Evolutionary conservation across 2,329 filamentous ascomycete genomes (phyloP).

Genomic region (Aspergillus awamori): DNA sequence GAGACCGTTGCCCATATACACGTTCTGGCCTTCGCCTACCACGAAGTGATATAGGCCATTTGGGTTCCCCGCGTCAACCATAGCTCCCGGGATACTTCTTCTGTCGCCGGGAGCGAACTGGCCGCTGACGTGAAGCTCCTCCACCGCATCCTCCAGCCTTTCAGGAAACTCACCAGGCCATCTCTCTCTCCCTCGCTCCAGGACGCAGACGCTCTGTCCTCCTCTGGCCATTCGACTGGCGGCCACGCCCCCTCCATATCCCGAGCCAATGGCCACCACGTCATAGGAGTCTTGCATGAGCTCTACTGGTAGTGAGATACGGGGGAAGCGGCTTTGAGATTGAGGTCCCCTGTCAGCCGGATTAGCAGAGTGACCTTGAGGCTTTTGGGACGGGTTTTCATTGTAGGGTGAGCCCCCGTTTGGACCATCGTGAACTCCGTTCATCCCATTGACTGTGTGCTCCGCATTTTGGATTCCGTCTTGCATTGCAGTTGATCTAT

Average conservation of each 20-base stretch:
- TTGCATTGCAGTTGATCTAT: background rate
- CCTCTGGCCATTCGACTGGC: slow-evolving; percentile 66
- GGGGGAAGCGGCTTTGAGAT: slow-evolving; percentile 1
- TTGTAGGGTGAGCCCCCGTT: background rate
- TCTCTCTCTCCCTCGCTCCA: slow-evolving; percentile 66
- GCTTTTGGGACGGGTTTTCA: background rate
- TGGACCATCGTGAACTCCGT: background rate
- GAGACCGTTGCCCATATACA: slow-evolving; percentile 9
- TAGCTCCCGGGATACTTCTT: background rate
- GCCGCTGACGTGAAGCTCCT: slow-evolving; percentile 15
- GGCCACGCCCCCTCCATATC: slow-evolving; percentile 69
- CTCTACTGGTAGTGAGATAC: background rate
- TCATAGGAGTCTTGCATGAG: slow-evolving; percentile 53
- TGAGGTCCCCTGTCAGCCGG: background rate
- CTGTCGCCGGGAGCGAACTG: slow-evolving; percentile 5
- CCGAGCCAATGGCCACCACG: slow-evolving; percentile 68
- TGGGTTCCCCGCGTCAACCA: slow-evolving; percentile 3
- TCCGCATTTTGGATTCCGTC: background rate
- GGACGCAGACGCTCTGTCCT: slow-evolving; percentile 62
- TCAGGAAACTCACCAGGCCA: slow-evolving; percentile 50
- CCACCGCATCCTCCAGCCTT: slow-evolving; percentile 5
- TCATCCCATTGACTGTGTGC: background rate
- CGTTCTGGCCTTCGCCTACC: slow-evolving; percentile 7
- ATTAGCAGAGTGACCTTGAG: background rate
- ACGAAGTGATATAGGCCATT: slow-evolving; percentile 9